A percentile compares a stretch with the other conserved stretches of the same genome.
Evolutionary conservation across 345 rosid genomes (phyloP).

Genomic region (Clarkia xantiana): DNA sequence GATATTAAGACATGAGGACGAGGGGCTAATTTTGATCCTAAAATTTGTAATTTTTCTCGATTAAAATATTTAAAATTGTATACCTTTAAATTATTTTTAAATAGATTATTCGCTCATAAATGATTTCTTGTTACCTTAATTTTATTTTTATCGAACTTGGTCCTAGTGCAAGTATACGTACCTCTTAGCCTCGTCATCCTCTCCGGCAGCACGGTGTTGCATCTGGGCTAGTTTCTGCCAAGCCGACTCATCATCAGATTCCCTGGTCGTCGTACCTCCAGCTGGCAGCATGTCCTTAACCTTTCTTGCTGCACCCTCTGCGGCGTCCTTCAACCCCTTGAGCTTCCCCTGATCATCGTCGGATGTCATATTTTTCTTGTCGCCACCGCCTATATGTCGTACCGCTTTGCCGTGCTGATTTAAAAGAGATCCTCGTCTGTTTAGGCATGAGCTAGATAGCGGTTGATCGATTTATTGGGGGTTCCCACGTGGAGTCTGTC

Average conservation of each 20-base stretch:
- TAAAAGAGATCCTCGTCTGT: not conserved
- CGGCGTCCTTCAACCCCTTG: constrained; percentile 1
- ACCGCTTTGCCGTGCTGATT: not conserved
- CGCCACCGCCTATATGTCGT: not conserved
- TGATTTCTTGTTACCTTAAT: no score
- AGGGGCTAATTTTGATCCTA: no score
- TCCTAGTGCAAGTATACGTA: not conserved
- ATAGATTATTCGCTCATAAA: no score
- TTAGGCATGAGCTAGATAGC: no score
- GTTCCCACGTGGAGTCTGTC: not conserved
- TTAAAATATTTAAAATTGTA: not conserved
- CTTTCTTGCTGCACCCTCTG: constrained; percentile 1
- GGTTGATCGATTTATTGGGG: no score
- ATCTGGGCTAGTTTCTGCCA: constrained; percentile 1
- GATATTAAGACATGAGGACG: no score
- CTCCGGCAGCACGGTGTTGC: not conserved
- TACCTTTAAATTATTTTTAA: not conserved
- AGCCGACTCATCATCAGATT: not conserved
- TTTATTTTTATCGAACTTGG: not conserved
- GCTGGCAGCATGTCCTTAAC: not conserved
- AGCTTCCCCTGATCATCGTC: constrained; percentile 2
- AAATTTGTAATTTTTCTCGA: no score
- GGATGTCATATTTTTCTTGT: not conserved
- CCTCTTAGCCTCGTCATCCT: constrained; percentile 6
- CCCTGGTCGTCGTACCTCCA: not conserved